These are phyloP conservation scores for Fusarium cicatricum DNA, from an alignment of 2,329 filamentous ascomycete genomes.

Conservation along the genomic window DNA sequence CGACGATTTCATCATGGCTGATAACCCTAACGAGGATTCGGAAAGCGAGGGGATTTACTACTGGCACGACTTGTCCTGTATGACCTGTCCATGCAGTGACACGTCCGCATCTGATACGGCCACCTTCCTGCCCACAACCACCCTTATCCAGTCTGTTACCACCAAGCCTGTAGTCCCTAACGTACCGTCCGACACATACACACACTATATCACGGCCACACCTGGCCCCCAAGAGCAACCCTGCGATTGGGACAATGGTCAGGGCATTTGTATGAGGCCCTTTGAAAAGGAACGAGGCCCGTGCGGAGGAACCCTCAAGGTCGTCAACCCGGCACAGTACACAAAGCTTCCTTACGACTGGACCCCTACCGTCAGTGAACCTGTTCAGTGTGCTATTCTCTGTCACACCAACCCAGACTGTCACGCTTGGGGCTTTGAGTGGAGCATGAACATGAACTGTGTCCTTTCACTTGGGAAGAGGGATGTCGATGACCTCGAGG, in stretches of 20 bases:
- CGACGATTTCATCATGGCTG: background rate
- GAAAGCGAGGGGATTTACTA: background rate
- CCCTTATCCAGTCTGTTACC: background rate
- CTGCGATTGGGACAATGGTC: background rate
- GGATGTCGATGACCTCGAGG: background rate
- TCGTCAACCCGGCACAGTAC: background rate
- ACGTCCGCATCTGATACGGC: background rate
- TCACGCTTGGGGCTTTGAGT: slow-evolving; percentile 1
- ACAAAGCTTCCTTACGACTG: background rate
- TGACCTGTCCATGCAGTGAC: background rate
- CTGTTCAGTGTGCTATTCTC: background rate
- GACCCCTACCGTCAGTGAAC: background rate
- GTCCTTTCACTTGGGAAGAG: background rate
- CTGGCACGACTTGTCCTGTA: slow-evolving; percentile 5
- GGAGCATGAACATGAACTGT: slow-evolving; percentile 4
- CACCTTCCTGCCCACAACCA: too few relatives aligned
- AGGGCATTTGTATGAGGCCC: background rate
- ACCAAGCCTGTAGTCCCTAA: background rate
- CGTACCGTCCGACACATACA: too few relatives aligned
- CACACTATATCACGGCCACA: background rate
- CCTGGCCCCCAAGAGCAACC: background rate
- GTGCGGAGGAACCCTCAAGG: background rate
- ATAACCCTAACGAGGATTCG: background rate
- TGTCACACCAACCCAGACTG: slow-evolving; percentile 1
- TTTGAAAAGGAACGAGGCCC: background rate